Base-by-base conservation (phyloP, 352 stramenopile species). In the Globisporangium spiculum region DNA sequence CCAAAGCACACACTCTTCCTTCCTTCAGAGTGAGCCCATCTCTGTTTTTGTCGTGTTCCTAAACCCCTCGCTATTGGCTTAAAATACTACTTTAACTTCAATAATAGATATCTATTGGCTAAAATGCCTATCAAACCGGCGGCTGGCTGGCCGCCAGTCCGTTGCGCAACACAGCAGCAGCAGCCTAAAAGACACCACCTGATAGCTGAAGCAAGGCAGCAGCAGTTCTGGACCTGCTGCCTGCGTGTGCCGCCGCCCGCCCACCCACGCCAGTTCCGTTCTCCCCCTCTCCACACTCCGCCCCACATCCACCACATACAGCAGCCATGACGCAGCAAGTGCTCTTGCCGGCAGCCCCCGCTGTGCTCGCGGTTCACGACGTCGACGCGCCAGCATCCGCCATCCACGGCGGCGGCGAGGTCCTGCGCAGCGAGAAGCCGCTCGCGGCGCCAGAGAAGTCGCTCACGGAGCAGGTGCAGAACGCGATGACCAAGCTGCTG, bases 401-500 rank as follows among this genome's bases (percentile, higher is more conserved):
- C 32, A 46, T 50, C 56, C 22, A 32, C 12, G 41, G 27, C 38
- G 59, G 24, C 38, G 34, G 59, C 38, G 59, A 52, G 38, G 46
- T 53, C 4, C 9, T 36, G 16, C 55, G 55, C 34, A 59, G 1
- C 6, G 63, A 55, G 34, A 67, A 67, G 36, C 24, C 32, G 12
- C 41, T 44, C 14, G 5, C 36, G 20, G 18, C 32, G 46, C 32
- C 57, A 32, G 46, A 56, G 46, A 70, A 62, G 20, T 48, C 65
- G 34, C 65, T 66, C 8, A 34, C 32, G 1, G 57, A 79, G 26
- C 72, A 89, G 56, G 77, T 91, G 36, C 72, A 93, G 46, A 79
- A 73, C 50, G 83, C 86, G 8, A 80, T 92, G 64, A 70, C 73
- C 5, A 63, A 78, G 52, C 73, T 94, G 34, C 71, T 94, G n/a